A percentile compares a stretch with the other conserved stretches of the same genome.
Evolutionary conservation across 2,329 filamentous ascomycete species (phyloP).

Genomic region (Cercospora beticola): DNA sequence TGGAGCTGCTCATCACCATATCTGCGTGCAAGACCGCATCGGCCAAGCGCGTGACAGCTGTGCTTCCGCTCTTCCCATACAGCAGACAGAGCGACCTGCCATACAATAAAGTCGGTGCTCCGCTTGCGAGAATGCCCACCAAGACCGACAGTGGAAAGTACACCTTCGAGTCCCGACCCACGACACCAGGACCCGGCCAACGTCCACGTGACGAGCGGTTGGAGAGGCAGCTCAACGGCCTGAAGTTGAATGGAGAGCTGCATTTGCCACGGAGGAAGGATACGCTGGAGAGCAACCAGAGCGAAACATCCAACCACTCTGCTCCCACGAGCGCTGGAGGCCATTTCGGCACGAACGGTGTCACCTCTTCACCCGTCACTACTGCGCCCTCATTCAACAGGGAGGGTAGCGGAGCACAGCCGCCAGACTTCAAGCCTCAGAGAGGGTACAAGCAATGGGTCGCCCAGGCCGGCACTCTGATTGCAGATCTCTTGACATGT

Average conservation of each 20-base stretch:
- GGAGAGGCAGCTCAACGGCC: conserved; percentile 70
- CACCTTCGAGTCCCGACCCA: conserved; percentile 89
- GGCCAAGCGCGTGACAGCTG: conserved; percentile 86
- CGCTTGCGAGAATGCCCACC: conserved; percentile 68
- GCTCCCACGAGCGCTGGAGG: conserved; percentile 4
- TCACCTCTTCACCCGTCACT: conserved; percentile 4
- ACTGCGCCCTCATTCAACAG: conserved; percentile 39
- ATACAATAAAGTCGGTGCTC: conserved; percentile 93
- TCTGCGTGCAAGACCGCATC: conserved; percentile 97
- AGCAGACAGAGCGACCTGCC: conserved; percentile 93
- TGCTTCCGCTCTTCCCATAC: conserved; percentile 94
- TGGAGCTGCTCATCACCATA: conserved; percentile 96
- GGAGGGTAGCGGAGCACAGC: conserved; percentile 42
- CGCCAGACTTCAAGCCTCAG: conserved; percentile 70
- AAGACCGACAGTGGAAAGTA: conserved; percentile 62
- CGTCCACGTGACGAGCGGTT: conserved; percentile 49
- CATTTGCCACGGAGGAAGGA: conserved; percentile 31
- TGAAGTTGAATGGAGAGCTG: conserved; percentile 50
- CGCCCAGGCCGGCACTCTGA: conserved; percentile 89
- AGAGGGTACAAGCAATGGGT: conserved; percentile 99
- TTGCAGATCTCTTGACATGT: conserved; percentile 91
- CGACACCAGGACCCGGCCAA: conserved; percentile 74
- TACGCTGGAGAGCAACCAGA: conserved; percentile 35
- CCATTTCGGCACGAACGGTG: conserved; percentile 7
- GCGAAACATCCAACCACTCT: conserved; percentile 28